Percentiles rank a stretch among this genome's conserved stretches.
phyloP scores from a whole-genome alignment of 139 green algal species.

The Bryopsis sp. region DNA sequence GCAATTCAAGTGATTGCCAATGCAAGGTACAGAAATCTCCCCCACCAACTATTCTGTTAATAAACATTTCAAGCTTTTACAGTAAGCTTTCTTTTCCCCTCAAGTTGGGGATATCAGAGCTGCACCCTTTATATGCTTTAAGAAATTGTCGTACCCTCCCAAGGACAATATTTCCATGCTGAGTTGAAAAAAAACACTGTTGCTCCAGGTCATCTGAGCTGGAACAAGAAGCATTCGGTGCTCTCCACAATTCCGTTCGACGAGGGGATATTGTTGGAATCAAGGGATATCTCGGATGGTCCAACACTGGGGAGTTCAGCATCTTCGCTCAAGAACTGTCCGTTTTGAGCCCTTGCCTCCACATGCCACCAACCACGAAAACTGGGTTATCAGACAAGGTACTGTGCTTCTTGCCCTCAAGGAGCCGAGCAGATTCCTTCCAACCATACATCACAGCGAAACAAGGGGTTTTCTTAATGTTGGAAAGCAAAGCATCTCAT shows the following conservation, averaged over 20 bases:
- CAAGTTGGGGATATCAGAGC: too few relatives aligned
- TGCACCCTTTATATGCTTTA: too few relatives aligned
- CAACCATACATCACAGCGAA: neutral
- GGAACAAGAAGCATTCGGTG: slow-evolving; percentile 63
- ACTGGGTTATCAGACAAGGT: slow-evolving; percentile 77
- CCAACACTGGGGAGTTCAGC: slow-evolving; percentile 92
- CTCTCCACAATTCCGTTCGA: slow-evolving; percentile 66
- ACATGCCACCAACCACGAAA: slow-evolving; percentile 84
- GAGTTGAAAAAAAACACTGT: too few relatives aligned
- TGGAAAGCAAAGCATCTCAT: neutral
- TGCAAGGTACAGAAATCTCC: slow-evolving; percentile 38
- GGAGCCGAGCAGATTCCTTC: neutral
- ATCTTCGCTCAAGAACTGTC: slow-evolving; percentile 72
- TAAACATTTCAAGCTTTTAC: too few relatives aligned
- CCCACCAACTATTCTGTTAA: too few relatives aligned
- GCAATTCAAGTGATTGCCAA: slow-evolving; percentile 97
- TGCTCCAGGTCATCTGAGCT: slow-evolving; percentile 46
- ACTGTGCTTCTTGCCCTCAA: neutral
- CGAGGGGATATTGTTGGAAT: slow-evolving; percentile 94
- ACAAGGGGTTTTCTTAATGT: too few relatives aligned
- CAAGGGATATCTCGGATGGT: slow-evolving; percentile 85
- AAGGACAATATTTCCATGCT: too few relatives aligned
- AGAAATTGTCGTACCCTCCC: too few relatives aligned
- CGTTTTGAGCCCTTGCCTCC: slow-evolving; percentile 91
- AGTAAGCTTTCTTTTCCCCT: too few relatives aligned